These are phyloP conservation scores for Chamaecyparis obtusa DNA, from an alignment of 75 land plant species.

Conservation along the genomic window DNA sequence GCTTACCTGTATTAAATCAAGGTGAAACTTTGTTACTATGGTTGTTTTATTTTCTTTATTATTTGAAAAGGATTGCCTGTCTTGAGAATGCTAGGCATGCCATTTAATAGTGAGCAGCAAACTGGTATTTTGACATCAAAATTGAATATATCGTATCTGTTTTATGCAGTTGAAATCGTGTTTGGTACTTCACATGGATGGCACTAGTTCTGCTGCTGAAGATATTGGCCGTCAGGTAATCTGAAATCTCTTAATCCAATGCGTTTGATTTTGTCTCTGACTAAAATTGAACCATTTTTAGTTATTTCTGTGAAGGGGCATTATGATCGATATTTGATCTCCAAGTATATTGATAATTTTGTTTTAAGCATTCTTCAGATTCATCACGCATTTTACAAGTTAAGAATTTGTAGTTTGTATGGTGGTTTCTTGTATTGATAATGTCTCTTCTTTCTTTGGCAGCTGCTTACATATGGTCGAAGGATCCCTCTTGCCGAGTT, in stretches of 20 bases:
- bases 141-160: not conserved
- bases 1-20: not conserved
- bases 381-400: not conserved
- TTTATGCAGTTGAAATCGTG: conserved; percentile 73
- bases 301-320: not conserved
- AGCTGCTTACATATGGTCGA: conserved; percentile 93
- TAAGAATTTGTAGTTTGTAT: not conserved
- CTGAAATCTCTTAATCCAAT: conserved; percentile 15
- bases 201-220: conserved; percentile 86
- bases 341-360: not conserved
- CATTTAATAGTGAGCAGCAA: not conserved
- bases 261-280: not conserved
- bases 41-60: not conserved
- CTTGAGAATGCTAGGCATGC: not conserved
- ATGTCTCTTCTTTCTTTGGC: conserved; percentile 14
- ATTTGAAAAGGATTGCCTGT: not conserved
- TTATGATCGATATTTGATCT: not conserved
- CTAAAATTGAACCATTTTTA: not conserved
- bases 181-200: conserved; percentile 80
- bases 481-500: conserved; percentile 87
- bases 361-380: not conserved
- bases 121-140: not conserved
- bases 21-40: not conserved
- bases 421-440: not conserved
- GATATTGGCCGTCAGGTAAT: conserved; percentile 93